phyloP scores from a whole-genome alignment of 108 stramenopile genomes.

The Fragilaria crotonensis region DNA sequence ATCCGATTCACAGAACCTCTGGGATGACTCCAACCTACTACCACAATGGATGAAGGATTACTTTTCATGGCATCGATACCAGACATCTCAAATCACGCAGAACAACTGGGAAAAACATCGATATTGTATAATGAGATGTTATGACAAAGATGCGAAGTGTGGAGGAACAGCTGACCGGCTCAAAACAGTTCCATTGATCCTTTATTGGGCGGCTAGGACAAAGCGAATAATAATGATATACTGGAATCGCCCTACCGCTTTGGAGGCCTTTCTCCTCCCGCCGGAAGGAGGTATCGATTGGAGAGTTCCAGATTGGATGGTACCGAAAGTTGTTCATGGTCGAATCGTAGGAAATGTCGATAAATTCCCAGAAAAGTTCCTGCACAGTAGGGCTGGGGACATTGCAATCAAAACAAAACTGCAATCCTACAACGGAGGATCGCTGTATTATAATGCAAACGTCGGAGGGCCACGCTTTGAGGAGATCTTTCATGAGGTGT shows the following conservation, averaged over 20 bases:
- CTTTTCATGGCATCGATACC: constrained; percentile 29
- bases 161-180: constrained; percentile 55
- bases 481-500: constrained; percentile 26
- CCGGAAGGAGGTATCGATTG: constrained; percentile 37
- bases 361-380: neutral
- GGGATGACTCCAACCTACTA: neutral
- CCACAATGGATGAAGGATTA: constrained; percentile 41
- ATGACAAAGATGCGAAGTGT: constrained; percentile 13
- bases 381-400: neutral
- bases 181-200: constrained; percentile 28
- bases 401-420: neutral
- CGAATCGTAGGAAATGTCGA: no score
- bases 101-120: constrained; percentile 17
- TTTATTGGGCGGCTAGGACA: constrained; percentile 16
- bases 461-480: constrained; percentile 1
- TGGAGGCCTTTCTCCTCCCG: constrained; percentile 45
- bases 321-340: no score
- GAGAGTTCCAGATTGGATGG: constrained; percentile 27
- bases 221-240: constrained; percentile 40
- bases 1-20: no score
- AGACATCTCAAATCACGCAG: constrained; percentile 1
- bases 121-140: constrained; percentile 28
- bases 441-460: constrained; percentile 7
- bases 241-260: constrained; percentile 25
- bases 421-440: constrained; percentile 22